Evolutionary conservation across 345 rosid genomes (phyloP).

Genomic region (Cochlearia excelsa): DNA sequence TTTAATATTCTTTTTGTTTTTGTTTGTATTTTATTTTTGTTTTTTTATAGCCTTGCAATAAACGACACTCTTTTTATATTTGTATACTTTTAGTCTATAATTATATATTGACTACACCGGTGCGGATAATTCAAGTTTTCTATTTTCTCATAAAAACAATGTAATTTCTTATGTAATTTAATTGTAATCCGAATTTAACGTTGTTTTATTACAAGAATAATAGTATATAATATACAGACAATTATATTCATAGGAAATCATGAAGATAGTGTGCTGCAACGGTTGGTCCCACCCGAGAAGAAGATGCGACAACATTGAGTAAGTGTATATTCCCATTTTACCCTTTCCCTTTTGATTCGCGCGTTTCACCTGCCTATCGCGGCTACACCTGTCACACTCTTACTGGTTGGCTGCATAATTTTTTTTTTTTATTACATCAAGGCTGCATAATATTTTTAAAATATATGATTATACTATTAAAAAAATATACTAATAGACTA

Average conservation of each 20-base stretch:
- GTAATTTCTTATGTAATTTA: too few relatives aligned
- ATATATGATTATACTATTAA: too few relatives aligned
- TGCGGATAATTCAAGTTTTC: too few relatives aligned
- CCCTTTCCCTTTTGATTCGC: slow-evolving; percentile 33
- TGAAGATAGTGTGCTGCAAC: slow-evolving; percentile 34
- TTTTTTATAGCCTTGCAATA: neutral
- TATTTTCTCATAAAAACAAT: too few relatives aligned
- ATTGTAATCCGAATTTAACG: neutral
- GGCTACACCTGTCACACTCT: slow-evolving; percentile 26
- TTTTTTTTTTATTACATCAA: neutral
- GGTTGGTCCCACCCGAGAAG: slow-evolving; percentile 28
- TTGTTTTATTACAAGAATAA: neutral
- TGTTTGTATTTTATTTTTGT: too few relatives aligned
- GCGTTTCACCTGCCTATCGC: slow-evolving; percentile 33
- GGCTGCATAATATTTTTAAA: too few relatives aligned
- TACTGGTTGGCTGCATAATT: slow-evolving; percentile 9
- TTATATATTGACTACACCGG: too few relatives aligned
- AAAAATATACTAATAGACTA: too few relatives aligned
- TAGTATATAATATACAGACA: neutral
- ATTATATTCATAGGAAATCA: slow-evolving; percentile 15
- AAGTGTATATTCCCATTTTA: slow-evolving; percentile 4
- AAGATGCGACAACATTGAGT: slow-evolving; percentile 30
- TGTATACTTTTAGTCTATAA: too few relatives aligned
- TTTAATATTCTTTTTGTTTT: too few relatives aligned
- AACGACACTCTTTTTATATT: too few relatives aligned